Base-by-base conservation (phyloP, 1,139 yeast species). In the Yamadazyma taylorii region DNA sequence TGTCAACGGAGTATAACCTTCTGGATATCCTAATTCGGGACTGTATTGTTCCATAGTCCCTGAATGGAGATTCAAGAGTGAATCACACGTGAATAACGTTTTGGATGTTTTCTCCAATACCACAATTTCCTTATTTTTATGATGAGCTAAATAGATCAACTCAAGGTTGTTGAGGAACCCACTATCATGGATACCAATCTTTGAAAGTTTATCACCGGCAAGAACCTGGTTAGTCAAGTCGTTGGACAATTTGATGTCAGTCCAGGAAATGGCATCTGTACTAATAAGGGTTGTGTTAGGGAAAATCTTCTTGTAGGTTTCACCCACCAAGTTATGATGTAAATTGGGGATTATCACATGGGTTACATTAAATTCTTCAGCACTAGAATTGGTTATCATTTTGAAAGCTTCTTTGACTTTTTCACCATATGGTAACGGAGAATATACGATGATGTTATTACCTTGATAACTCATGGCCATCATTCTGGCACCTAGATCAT, bases 401-500 rank as follows among this genome's bases (percentile, higher is more conserved):
- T 63, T 50, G 24, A 78, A 50, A 1, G 66, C 60, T 17, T 60
- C 56, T 29, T 67, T 55, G 5, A 74, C 71, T 24, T 58, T 65
- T 4, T 67, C 63, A 1, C 78, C 73, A 47, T 69, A 74, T 1
- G 88, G 87, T 34, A 81, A 66, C 0, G 86, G 79, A 2, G 81
- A 71, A 72, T 79, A 77, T 11, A 81, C 73, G 10, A 78, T 57
- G 13, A 79, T 58, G 32, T 61, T 55, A 34, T 60, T 51, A 9
- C 16, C 8, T 27, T 65, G 56, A 38, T 61, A 52, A 35, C 71
- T 58, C 39, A 69, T 52, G 7, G 78, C 56, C 0, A 85, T 75
- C 75, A 78, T 72, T 42, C 88, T 64, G 13, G 75, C 81, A 21
- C 89, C 89, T 40, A 81, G 69, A 39, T 74, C 71, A 35, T 79